Evolutionary conservation across 1,139 yeast genomes (phyloP), one percentile per base, ranked within the genome.

Genomic region (Geotrichum klebahnii): DNA sequence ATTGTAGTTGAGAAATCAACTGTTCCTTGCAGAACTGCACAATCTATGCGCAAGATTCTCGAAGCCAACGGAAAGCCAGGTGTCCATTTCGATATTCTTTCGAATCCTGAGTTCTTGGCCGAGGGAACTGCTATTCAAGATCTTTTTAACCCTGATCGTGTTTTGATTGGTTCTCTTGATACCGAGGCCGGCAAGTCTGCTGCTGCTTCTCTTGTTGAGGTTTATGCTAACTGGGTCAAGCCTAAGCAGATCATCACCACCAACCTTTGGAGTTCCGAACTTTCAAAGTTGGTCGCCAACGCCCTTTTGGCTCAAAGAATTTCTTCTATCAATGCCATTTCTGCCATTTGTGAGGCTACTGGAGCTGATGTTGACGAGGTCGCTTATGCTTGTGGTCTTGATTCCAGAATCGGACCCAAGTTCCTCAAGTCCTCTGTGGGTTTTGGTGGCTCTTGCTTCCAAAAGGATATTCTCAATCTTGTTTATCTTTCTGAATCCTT

Each of bases 351-450:
- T 44, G 65, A 61, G 53, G 64, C 63, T 26, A 61, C 65, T 34
- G 65, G 65, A 19, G 65, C 65, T 28, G 61, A 61, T 32, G 63
- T 61, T 22, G 64, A 60, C 38, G 65, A 61, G 53, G 64, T 61
- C 22, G 59, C 65, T 19, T 56, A 61, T 46, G 65, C 65, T 28
- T 59, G 60, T 43, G 65, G 65, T 44, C 59, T 61, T n/a, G 65
- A 61, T 49, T 31, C 61, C 37, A 59, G 65, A 39, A 61, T 61
- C 37, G 65, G 63, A 5, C 57, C 63, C 47, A 60, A 60, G 53
- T 61, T 61, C 54, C 52, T 61, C 48, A 59, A 59, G 52, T 57
- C 64, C 35, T 61, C 63, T 20, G 62, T 61, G 36, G 63, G 65
- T 5, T 61, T 61, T 44, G 64, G 65, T 6, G 65, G 65, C 36